Percentiles rank a stretch among this genome's conserved stretches.
Evolutionary conservation across 805 yeast genomes (phyloP).

Genomic region (Saccharomycopsis capsularis): DNA sequence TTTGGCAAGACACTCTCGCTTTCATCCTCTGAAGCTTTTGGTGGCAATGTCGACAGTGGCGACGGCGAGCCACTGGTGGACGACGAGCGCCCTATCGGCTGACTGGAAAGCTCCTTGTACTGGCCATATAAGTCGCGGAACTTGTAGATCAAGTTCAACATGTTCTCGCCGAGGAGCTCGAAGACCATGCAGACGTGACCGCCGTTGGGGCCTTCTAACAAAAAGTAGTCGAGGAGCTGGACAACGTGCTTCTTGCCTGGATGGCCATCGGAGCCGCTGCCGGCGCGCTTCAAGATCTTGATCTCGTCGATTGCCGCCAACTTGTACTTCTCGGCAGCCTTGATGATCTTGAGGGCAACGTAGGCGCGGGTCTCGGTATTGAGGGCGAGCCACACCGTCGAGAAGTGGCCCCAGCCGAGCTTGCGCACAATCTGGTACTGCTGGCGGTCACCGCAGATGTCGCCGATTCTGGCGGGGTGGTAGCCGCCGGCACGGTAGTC

Average conservation of each 20-base stretch:
- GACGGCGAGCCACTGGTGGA: background rate
- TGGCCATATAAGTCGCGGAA: slow-evolving; percentile 33
- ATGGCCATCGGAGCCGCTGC: slow-evolving; percentile 56
- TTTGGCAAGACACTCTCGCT: background rate
- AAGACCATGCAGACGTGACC: slow-evolving; percentile 94
- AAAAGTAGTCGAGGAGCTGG: slow-evolving; percentile 73
- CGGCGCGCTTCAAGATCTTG: slow-evolving; percentile 60
- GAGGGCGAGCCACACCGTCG: slow-evolving; percentile 89
- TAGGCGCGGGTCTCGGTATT: slow-evolving; percentile 41
- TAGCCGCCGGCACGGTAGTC: slow-evolving; percentile 94
- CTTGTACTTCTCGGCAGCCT: slow-evolving; percentile 84
- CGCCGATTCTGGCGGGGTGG: slow-evolving; percentile 91
- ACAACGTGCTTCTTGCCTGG: slow-evolving; percentile 81
- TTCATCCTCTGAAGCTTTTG: background rate
- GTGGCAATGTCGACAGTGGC: background rate
- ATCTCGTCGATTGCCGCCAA: slow-evolving; percentile 95
- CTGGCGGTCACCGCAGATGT: slow-evolving; percentile 58
- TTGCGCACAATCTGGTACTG: slow-evolving; percentile 79
- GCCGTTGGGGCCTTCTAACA: slow-evolving; percentile 87
- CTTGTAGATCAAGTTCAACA: slow-evolving; percentile 74
- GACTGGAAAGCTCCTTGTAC: slow-evolving; percentile 9
- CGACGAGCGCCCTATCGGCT: background rate
- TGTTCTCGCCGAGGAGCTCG: slow-evolving; percentile 92
- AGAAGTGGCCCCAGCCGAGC: slow-evolving; percentile 98
- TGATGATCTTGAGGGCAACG: slow-evolving; percentile 90